Base-by-base conservation (phyloP, 306 rosid species). In the Ceratonia siliqua region DNA sequence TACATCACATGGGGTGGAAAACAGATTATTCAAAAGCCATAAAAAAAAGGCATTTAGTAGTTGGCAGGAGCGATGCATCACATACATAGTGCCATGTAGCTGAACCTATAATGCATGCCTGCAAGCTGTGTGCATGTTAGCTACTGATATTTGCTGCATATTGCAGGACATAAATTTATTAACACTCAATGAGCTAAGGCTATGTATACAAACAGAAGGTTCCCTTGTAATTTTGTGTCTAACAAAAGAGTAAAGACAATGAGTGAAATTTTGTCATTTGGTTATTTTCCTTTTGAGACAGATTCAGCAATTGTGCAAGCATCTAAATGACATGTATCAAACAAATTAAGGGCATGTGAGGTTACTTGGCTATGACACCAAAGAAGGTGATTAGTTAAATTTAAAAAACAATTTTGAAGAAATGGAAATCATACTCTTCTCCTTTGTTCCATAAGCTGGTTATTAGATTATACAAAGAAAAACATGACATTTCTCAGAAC, bases 101-200 rank as follows among this genome's bases (percentile, higher is more conserved):
- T 77, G 62, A 82, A 27, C 30, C 85, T 82, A 84, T 84, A 74
- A 84, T 77, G 33, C 57, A 58, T 75, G 70, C 67, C 73, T 73
- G 80, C 78, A 79, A 22, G 56, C 59, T 38, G 32, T 72, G 8
- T 65, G 53, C 79, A 45, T 73, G 78, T 46, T 55, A 38, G 59
- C 21, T 70, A 24, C 69, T 49, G 41, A 27, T 71, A 46, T 53
- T 76, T 73, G 79, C 62, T 73, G 45, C 27, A 50, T 30, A 7
- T 41, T 74, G 70, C 62, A 42, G 46, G 6, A 50, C 46, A 80
- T 80, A 38, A 72, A 62, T 25, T 70, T 48, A 46, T 27, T 73
- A 57, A 45, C 21, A 12, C 39, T 20, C 39, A 24, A 53, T n/a
- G 45, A 71, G 43, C 8, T n/a, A 43, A 0, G 30, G 42, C 54